Evolutionary conservation across 371 early-diverging fungal genomes (phyloP), one percentile per base, ranked within the genome.

Genomic region (Rhizopus delemar): DNA sequence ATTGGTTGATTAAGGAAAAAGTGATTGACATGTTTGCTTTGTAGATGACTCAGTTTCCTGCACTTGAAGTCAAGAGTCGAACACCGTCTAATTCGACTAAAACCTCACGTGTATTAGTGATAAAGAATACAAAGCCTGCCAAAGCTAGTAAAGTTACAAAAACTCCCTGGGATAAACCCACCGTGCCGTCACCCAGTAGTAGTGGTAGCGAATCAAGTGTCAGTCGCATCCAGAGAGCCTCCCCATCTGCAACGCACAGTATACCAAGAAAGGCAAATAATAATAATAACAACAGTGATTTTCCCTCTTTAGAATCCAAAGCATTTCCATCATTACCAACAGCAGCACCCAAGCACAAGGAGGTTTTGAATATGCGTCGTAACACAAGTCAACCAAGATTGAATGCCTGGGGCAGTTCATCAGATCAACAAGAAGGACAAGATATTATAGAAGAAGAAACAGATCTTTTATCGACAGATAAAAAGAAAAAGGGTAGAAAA

Each of bases 401-500:
- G 53, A 62, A 75, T 71, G 35, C 66, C 39, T 70, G 66, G 68
- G 55, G 69, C 50, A 35, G 71, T 56, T 13, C 61, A 49, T 22
- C 38, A 3, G 51, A 41, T 29, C 59, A 45, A 11, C 45, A 41
- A 41, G 62, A 66, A 33, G 36, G 5, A 56, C 62, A 60, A 32
- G 58, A 52, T 5, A 54, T 53, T 22, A 63, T 62, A 5, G 32
- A 32, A 22, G 22, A 22, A 22, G 22, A 22, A 22, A 22, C 22
- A 22, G 22, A 22, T 22, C 22, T 22, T 34, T n/a, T 28, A 48
- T 22, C 8, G 36, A 63, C 55, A 38, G 46, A 11, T 45, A 32
- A 56, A 68, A 71, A 80, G 43, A 81, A 80, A 50, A 84, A 84
- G 69, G 77, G 80, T 15, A 80, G 80, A 66, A 82, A 85, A 64